Evolutionary conservation across 768 basidiomycete species (phyloP).

Genomic region (Phylloporus arenicola): DNA sequence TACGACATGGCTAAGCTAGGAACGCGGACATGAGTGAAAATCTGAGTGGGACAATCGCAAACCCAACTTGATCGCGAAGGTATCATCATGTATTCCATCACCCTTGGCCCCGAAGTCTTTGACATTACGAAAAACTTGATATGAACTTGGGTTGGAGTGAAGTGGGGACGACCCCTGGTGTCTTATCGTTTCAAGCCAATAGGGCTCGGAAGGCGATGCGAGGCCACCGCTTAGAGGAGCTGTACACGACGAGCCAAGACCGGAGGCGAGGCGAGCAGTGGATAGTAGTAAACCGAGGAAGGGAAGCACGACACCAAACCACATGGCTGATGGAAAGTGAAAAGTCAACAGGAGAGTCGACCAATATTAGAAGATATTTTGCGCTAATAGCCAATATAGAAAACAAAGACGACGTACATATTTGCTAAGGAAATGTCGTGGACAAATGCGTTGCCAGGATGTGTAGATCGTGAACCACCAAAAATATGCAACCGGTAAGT

Average conservation of each 20-base stretch:
- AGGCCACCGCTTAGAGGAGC: constrained; percentile 43
- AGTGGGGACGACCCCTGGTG: constrained; percentile 70
- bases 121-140: constrained; percentile 74
- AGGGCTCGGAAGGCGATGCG: constrained; percentile 40
- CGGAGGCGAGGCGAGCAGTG: constrained; percentile 13
- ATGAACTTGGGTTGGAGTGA: constrained; percentile 46
- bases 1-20: constrained; percentile 57
- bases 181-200: constrained; percentile 65
- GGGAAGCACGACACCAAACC: neutral
- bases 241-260: constrained; percentile 45
- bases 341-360: neutral
- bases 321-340: constrained; percentile 5
- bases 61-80: constrained; percentile 62
- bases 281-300: constrained; percentile 11
- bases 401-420: too few species aligned
- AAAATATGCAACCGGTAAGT: too few species aligned
- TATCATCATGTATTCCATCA: constrained; percentile 73
- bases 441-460: too few species aligned
- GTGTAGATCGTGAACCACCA: too few species aligned
- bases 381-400: neutral
- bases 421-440: too few species aligned
- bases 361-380: neutral
- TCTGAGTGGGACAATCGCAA: neutral
- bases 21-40: constrained; percentile 5
- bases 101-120: constrained; percentile 51